These are phyloP conservation scores for Salvia hispanica DNA, from an alignment of 257 asterid species.

Conservation along the genomic window DNA sequence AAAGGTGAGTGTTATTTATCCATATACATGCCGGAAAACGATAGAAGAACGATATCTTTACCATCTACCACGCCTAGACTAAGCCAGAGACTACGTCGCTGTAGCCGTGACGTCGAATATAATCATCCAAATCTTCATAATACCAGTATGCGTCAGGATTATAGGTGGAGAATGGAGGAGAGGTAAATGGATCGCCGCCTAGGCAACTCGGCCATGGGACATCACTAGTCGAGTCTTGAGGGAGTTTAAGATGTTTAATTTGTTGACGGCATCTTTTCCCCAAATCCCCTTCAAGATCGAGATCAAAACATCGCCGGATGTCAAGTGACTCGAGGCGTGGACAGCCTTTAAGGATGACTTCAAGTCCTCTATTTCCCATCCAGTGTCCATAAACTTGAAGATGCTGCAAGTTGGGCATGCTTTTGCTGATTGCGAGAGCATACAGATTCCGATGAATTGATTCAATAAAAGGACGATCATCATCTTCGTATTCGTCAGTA, in stretches of 20 bases:
- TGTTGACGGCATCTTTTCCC: conserved; percentile 42
- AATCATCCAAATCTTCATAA: background rate
- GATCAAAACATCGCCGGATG: conserved; percentile 40
- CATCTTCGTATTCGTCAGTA: no score
- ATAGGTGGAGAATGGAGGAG: no score
- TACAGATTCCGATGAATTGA: conserved; percentile 13
- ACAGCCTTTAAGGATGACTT: conserved; percentile 54
- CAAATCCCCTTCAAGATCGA: conserved; percentile 39
- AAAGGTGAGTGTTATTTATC: no score
- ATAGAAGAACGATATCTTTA: no score
- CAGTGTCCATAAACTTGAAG: conserved; percentile 38
- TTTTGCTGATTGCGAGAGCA: conserved; percentile 46
- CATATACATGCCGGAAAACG: no score
- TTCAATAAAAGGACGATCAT: no score
- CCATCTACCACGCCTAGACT: no score
- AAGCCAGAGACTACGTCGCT: no score
- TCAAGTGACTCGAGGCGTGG: conserved; percentile 56
- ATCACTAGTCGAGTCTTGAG: conserved; percentile 36
- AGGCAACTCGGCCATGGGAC: background rate
- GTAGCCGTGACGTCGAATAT: no score
- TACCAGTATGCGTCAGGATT: no score
- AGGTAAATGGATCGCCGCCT: background rate
- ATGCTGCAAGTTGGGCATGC: conserved; percentile 46
- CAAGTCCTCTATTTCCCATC: conserved; percentile 37
- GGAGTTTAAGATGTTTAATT: conserved; percentile 32